phyloP scores from a whole-genome alignment of 805 yeast species.

The Metschnikowia reukaufii region DNA sequence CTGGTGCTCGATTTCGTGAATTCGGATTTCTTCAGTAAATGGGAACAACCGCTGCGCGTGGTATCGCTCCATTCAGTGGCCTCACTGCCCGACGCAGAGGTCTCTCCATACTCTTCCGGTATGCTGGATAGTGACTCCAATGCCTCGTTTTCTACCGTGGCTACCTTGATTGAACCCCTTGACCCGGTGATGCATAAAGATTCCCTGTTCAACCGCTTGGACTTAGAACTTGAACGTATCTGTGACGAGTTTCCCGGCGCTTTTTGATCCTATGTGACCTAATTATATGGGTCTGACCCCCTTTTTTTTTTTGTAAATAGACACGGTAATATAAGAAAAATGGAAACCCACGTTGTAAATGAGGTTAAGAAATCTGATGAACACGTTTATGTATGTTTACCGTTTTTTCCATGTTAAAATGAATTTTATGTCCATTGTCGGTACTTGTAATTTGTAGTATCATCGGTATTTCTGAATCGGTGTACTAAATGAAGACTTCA shows the following conservation, averaged over 20 bases:
- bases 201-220: conserved; percentile 15
- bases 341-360: too few relatives aligned
- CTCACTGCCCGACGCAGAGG: conserved; percentile 12
- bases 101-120: conserved; percentile 11
- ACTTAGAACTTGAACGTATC: conserved; percentile 16
- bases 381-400: too few relatives aligned
- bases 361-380: too few relatives aligned
- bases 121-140: conserved; percentile 27
- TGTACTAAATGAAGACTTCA: too few relatives aligned
- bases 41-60: conserved; percentile 8
- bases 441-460: too few relatives aligned
- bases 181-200: conserved; percentile 11
- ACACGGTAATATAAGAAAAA: too few relatives aligned
- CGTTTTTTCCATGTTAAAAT: too few relatives aligned
- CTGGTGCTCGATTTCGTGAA: conserved; percentile 10
- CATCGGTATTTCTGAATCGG: too few relatives aligned
- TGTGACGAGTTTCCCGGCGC: conserved; percentile 12
- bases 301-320: too few relatives aligned
- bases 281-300: too few relatives aligned
- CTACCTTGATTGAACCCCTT: conserved; percentile 24
- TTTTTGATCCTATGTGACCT: not conserved
- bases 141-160: conserved; percentile 30
- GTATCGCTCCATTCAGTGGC: conserved; percentile 17
- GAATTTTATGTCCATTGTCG: too few relatives aligned
- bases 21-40: not conserved